These are phyloP conservation scores for Striga hermonthica DNA, from an alignment of 305 asterid species.

Conservation along the genomic window DNA sequence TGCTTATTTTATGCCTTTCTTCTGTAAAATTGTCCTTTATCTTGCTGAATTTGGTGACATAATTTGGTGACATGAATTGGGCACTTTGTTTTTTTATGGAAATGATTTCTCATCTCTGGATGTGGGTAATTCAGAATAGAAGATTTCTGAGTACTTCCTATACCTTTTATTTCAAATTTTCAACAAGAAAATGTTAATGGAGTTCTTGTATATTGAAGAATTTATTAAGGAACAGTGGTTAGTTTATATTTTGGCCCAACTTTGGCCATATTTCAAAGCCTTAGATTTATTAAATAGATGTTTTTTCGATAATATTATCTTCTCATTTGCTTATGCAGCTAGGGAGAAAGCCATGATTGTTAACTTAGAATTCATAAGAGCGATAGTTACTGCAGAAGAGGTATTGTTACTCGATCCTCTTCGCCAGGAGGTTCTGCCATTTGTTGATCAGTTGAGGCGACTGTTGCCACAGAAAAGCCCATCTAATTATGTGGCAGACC, in stretches of 20 bases:
- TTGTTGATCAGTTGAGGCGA: slow-evolving; percentile 88
- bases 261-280: background rate
- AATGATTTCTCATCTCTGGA: slow-evolving; percentile 22
- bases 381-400: slow-evolving; percentile 91
- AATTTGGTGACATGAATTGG: slow-evolving; percentile 19
- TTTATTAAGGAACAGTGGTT: background rate
- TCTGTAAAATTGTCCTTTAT: slow-evolving; percentile 16
- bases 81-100: slow-evolving; percentile 11
- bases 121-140: slow-evolving; percentile 11
- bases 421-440: slow-evolving; percentile 92
- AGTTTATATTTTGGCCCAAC: slow-evolving; percentile 22
- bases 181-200: background rate
- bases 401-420: slow-evolving; percentile 90
- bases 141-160: background rate
- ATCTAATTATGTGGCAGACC: slow-evolving; percentile 37
- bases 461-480: slow-evolving; percentile 56
- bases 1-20: slow-evolving; percentile 1
- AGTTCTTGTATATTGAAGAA: slow-evolving; percentile 9
- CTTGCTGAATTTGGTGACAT: slow-evolving; percentile 8
- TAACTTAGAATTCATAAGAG: slow-evolving; percentile 90
- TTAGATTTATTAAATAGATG: background rate
- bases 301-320: background rate
- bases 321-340: slow-evolving; percentile 48
- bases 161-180: slow-evolving; percentile 2
- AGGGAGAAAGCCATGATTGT: slow-evolving; percentile 97